Conservation (phyloP, 2,329 filamentous ascomycete genomes). For the Exophiala viscosa region DNA sequence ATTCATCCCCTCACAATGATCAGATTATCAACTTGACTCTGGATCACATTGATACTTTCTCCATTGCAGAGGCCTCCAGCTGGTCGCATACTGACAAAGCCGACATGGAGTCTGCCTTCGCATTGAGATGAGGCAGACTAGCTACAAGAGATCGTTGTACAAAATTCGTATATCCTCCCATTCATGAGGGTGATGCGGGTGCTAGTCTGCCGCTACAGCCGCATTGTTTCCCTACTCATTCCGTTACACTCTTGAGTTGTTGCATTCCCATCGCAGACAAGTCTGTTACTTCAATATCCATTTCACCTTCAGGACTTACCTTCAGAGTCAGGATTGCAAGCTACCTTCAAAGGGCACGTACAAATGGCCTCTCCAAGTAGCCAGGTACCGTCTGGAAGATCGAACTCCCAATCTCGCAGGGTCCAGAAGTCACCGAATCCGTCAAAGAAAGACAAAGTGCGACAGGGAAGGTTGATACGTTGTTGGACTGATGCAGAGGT, state of each 20-base stretch:
- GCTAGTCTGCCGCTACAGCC: slow-evolving; percentile 2
- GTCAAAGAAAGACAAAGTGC: slow-evolving; percentile 20
- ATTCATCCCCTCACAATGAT: slow-evolving; percentile 17
- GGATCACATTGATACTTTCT: slow-evolving; percentile 10
- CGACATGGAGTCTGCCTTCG: slow-evolving; percentile 21
- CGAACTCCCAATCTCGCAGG: slow-evolving; percentile 64
- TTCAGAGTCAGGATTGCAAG: not conserved
- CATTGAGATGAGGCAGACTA: slow-evolving; percentile 14
- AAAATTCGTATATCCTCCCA: slow-evolving; percentile 57
- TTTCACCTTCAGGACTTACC: not conserved
- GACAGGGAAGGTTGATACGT: slow-evolving; percentile 39
- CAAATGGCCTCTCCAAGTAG: slow-evolving; percentile 11
- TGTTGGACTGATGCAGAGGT: slow-evolving; percentile 87
- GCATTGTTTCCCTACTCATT: not conserved
- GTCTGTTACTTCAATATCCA: too few species aligned
- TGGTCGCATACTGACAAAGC: slow-evolving; percentile 17
- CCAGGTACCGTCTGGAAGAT: slow-evolving; percentile 52
- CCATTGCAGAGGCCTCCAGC: slow-evolving; percentile 7
- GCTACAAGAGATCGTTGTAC: slow-evolving; percentile 35
- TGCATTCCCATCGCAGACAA: too few species aligned
- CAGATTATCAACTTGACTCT: slow-evolving; percentile 3
- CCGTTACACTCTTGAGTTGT: too few species aligned
- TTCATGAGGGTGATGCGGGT: not conserved
- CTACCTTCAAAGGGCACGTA: slow-evolving; percentile 33
- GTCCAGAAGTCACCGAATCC: slow-evolving; percentile 57